Percentiles rank a stretch among this genome's conserved stretches.
Conservation (phyloP, 2,329 filamentous ascomycete genomes). For the Ceratocystis papillata region DNA sequence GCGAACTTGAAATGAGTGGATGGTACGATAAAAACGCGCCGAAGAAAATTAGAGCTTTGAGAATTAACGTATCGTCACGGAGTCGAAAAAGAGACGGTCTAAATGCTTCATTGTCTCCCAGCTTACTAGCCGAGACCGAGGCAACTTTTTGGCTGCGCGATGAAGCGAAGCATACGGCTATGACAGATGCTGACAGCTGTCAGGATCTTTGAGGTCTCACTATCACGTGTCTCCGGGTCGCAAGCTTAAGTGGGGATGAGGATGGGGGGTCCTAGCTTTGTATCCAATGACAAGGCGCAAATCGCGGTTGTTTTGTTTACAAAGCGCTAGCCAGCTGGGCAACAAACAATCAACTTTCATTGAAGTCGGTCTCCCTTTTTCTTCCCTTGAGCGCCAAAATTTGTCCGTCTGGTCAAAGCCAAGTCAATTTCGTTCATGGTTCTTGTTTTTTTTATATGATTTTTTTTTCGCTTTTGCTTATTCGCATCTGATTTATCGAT, state of each 20-base stretch:
- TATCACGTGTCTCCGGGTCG: neutral
- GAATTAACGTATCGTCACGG: neutral
- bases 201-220: too few relatives aligned
- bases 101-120: neutral
- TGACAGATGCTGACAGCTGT: neutral
- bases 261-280: neutral
- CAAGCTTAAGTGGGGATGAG: neutral
- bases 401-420: neutral
- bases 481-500: slow-evolving; percentile 2
- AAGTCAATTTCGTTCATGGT: neutral
- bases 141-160: slow-evolving; percentile 5
- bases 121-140: slow-evolving; percentile 12
- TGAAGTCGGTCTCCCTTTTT: neutral
- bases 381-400: neutral
- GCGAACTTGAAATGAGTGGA: slow-evolving; percentile 13
- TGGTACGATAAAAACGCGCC: slow-evolving; percentile 18
- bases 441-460: slow-evolving; percentile 8
- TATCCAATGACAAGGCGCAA: neutral
- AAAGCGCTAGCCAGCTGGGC: neutral
- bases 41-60: neutral
- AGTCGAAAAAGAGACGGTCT: neutral
- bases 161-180: neutral
- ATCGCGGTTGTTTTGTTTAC: slow-evolving; percentile 21
- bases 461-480: slow-evolving; percentile 5
- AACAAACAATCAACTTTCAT: neutral